These are phyloP conservation scores for Leptographium lundbergii DNA, from an alignment of 2,329 filamentous ascomycete species.

Conservation along the genomic window DNA sequence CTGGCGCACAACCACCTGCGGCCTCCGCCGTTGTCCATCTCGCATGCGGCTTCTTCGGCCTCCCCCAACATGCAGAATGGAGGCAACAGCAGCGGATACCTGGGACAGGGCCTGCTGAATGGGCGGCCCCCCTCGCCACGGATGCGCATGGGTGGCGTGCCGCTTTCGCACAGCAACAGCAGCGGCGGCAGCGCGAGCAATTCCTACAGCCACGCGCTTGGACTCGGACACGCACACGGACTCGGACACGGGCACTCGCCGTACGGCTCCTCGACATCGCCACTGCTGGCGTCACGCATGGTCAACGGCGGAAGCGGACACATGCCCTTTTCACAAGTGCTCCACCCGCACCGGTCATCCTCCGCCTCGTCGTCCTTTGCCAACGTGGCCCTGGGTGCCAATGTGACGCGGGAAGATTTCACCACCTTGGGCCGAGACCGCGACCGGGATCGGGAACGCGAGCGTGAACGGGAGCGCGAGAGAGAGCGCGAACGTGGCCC, in stretches of 20 bases:
- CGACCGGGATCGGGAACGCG: not conserved
- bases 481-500: conserved; percentile 10
- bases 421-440: conserved; percentile 8
- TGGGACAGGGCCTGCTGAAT: conserved; percentile 19
- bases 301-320: conserved; percentile 20
- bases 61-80: not conserved
- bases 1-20: conserved; percentile 12
- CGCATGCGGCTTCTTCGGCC: not conserved
- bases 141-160: conserved; percentile 26
- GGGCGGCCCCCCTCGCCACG: conserved; percentile 37
- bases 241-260: not conserved
- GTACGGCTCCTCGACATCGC: conserved; percentile 13
- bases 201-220: not conserved
- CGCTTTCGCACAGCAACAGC: conserved; percentile 18
- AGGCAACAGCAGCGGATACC: conserved; percentile 1
- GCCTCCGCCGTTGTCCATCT: conserved; percentile 6
- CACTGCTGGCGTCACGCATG: conserved; percentile 19
- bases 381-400: conserved; percentile 1
- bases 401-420: conserved; percentile 12
- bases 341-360: conserved; percentile 19
- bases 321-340: conserved; percentile 25
- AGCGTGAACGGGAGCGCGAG: conserved; percentile 11
- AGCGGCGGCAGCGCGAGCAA: not conserved
- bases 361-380: conserved; percentile 23
- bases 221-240: not conserved